Conservation (phyloP, 2,329 filamentous ascomycete species). For the Fusarium pseudoanthophilum region DNA sequence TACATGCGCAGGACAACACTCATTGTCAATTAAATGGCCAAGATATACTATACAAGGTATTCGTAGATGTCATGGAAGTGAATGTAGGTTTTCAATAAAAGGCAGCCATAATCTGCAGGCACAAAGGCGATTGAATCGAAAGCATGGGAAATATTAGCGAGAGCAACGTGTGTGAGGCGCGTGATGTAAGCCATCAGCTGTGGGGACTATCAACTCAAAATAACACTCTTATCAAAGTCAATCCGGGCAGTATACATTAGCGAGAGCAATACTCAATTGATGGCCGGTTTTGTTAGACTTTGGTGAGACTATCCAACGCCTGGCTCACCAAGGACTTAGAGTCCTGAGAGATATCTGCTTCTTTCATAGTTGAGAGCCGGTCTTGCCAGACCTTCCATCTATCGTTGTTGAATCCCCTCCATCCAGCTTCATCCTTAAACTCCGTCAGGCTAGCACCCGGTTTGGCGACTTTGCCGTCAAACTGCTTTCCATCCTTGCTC, state of each 20-base stretch:
- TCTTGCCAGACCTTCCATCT: conserved; percentile 28
- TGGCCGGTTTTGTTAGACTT: not conserved
- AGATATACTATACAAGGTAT: too few species aligned
- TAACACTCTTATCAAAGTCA: too few species aligned
- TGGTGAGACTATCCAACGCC: not conserved
- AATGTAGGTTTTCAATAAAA: too few species aligned
- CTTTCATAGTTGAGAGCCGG: not conserved
- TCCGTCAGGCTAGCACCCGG: conserved; percentile 16
- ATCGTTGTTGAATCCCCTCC: conserved; percentile 27
- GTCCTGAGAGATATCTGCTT: not conserved
- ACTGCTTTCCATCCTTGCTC: conserved; percentile 17
- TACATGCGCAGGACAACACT: too few species aligned
- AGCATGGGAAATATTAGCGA: not conserved
- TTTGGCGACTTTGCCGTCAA: conserved; percentile 34
- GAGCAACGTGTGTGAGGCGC: too few species aligned
- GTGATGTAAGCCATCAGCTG: too few species aligned
- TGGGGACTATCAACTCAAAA: too few species aligned
- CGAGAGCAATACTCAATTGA: not conserved
- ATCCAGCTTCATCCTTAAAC: conserved; percentile 4
- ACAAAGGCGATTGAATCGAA: not conserved
- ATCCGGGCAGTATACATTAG: too few species aligned
- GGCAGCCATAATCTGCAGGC: not conserved
- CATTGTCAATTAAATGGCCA: not conserved
- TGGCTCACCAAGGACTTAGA: not conserved
- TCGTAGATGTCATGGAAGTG: too few species aligned